phyloP scores from a whole-genome alignment of 805 yeast species.

The Metschnikowia baotianmanensis region DNA sequence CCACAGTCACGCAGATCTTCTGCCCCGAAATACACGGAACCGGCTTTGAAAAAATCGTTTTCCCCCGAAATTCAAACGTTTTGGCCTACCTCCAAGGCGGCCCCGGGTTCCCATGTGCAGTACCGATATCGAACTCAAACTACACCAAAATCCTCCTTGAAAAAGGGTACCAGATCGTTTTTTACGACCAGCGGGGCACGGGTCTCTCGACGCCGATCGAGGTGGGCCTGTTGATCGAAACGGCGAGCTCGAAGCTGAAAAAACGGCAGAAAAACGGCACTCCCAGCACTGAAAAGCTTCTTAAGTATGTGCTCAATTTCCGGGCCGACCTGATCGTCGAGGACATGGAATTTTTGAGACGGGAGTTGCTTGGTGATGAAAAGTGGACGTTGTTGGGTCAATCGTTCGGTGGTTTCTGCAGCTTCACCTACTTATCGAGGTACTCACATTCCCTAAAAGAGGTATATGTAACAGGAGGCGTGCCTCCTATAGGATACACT shows the following conservation, averaged over 20 bases:
- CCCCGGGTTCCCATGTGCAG: conserved; percentile 48
- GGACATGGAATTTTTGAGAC: conserved; percentile 49
- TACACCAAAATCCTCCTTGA: conserved; percentile 38
- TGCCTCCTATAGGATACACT: conserved; percentile 48
- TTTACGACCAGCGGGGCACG: conserved; percentile 61
- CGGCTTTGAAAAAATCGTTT: conserved; percentile 10
- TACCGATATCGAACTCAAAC: conserved; percentile 37
- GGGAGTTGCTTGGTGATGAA: conserved; percentile 27
- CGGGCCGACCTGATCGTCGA: conserved; percentile 53
- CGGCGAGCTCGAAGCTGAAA: conserved; percentile 1
- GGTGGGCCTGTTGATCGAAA: conserved; percentile 22
- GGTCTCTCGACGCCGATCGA: conserved; percentile 52
- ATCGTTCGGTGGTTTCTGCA: conserved; percentile 55
- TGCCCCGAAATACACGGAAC: conserved; percentile 20
- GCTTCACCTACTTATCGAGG: conserved; percentile 47
- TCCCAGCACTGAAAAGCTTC: conserved; percentile 25
- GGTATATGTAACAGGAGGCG: conserved; percentile 54
- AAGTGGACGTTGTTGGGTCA: conserved; percentile 58
- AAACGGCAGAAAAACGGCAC: background rate
- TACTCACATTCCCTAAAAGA: conserved; percentile 41
- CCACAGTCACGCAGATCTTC: conserved; percentile 34
- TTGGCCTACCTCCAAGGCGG: conserved; percentile 52
- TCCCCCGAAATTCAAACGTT: conserved; percentile 34
- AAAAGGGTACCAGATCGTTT: conserved; percentile 43
- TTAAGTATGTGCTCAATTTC: conserved; percentile 43